Evolutionary conservation across 345 rosid species (phyloP).

Genomic region (Noccaea bulbosa): DNA sequence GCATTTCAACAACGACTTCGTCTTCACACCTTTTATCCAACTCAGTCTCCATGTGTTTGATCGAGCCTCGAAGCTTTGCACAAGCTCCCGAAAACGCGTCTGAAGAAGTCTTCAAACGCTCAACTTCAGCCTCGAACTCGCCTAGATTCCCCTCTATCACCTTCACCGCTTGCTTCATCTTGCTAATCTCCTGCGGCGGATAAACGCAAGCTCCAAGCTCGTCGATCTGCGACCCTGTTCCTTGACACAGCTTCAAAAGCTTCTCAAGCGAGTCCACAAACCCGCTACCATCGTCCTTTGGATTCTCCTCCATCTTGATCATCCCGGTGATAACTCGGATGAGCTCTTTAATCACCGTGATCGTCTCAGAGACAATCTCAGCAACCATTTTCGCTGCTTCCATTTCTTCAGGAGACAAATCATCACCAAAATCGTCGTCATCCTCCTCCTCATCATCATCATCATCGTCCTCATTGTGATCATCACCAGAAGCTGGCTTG

Average conservation of each 20-base stretch:
- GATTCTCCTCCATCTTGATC: slow-evolving; percentile 73
- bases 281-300: slow-evolving; percentile 47
- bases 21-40: slow-evolving; percentile 39
- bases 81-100: slow-evolving; percentile 62
- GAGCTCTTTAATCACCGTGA: slow-evolving; percentile 70
- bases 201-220: slow-evolving; percentile 88
- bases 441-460: slow-evolving; percentile 56
- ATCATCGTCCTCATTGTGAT: slow-evolving; percentile 51
- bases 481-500: slow-evolving; percentile 58
- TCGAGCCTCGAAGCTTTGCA: slow-evolving; percentile 45
- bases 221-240: slow-evolving; percentile 63
- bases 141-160: slow-evolving; percentile 44
- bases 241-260: slow-evolving; percentile 67
- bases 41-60: slow-evolving; percentile 54
- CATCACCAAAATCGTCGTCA: slow-evolving; percentile 67
- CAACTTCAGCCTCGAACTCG: slow-evolving; percentile 54
- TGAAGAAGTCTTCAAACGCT: slow-evolving; percentile 48
- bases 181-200: slow-evolving; percentile 76
- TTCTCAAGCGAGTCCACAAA: slow-evolving; percentile 77
- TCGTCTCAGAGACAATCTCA: slow-evolving; percentile 61
- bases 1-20: slow-evolving; percentile 55
- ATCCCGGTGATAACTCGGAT: slow-evolving; percentile 72
- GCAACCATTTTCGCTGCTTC: slow-evolving; percentile 63
- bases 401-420: slow-evolving; percentile 89
- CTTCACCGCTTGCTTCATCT: slow-evolving; percentile 51